Base-by-base conservation (phyloP, 2,329 filamentous ascomycete species). In the Sphaceloma murrayae region DNA sequence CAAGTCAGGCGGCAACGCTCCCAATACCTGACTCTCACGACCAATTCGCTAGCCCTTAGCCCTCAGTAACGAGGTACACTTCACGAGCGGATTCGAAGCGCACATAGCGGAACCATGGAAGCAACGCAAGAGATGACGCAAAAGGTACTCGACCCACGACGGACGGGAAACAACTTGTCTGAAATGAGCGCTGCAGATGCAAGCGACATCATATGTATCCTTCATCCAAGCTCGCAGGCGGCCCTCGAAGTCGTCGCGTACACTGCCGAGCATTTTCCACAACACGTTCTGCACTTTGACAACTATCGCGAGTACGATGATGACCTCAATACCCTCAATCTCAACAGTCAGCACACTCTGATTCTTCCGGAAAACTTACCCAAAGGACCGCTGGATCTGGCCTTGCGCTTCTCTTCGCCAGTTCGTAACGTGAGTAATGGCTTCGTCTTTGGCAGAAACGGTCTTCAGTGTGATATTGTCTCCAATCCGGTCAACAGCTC, bases 371-470 rank as follows among this genome's bases (percentile, higher is more conserved):
- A 70, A 49, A 68, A 79, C 54, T 48, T 53, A 42, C 36, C 51
- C 16, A 52, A 53, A 16, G 46, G 40, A 13, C 18, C 46, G 13
- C 24, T 48, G 14, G 85, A 88, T 56, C 75, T 96, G 40, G 85
- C 85, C 2, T 68, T 96, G 34, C 76, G 85, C 42, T 74, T 95
- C 51, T 94, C 87, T 1, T 80, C 84, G 4, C 61, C 67, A 4
- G 70, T 85, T 48, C 84, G 82, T 56, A 73, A 83, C 52, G 77
- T 80, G 5, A 57, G 67, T 2, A 66, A 76, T 42, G 91, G 91
- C 27, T 96, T 93, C 63, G 74, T 77, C 32, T 96, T 98, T 62
- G 91, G 91, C 21, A 79, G 91, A 45, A 89, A 91, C 56, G 53
- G 63, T 1, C 54, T 61, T 34, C 72, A 75, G 24, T 91, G 85